Evolutionary conservation across 129 eudicot species (phyloP), one percentile per base, ranked within the genome.

Genomic region (Flaveria trinervia): DNA sequence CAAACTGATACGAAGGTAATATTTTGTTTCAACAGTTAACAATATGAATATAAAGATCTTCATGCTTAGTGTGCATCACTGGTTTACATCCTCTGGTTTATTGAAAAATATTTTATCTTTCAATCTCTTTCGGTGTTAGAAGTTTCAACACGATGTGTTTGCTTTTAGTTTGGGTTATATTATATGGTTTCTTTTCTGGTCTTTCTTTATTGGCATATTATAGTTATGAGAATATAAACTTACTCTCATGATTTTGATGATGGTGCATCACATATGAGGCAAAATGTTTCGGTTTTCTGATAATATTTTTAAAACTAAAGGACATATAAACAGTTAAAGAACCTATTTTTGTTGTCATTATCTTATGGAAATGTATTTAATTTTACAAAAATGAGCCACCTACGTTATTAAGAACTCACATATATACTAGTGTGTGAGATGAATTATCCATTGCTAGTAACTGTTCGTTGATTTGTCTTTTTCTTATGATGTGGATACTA

Each of bases 1-100:
- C 91, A 81, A 56, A 65, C 92, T 26, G 92, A 89, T 84, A 68
- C 44, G 17, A 93, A 93, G 97, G 98, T 93, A 82, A 70, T 7
- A 54, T 69, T 36, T 12, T 68, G 79, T 73, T 46, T 36, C 41
- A 36, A 36, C 41, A 36, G 41, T 67, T 73, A 22, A 18, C 26
- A 43, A 43, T 36, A 33, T 56, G 44, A 43, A 15, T 30, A 4
- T 65, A 7, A 65, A 15, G 25, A 17, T 36, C 41, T 36, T 18
- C 3, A 72, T 20, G 23, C 23, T 65, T 12, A 30, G 13, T 26
- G 28, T 46, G 13, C 49, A 28, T 30, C 48, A 30, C 12, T 16
- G 23, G 9, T 44, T 43, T 20, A 64, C 1, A 17, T 52, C 30
- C 48, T 51, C 7, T 16, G 15, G 26, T 14, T 71, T 48, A 3